Evolutionary conservation across 2,329 filamentous ascomycete species (phyloP), one percentile per base, ranked within the genome.

Genomic region (Trichoderma polysporum): DNA sequence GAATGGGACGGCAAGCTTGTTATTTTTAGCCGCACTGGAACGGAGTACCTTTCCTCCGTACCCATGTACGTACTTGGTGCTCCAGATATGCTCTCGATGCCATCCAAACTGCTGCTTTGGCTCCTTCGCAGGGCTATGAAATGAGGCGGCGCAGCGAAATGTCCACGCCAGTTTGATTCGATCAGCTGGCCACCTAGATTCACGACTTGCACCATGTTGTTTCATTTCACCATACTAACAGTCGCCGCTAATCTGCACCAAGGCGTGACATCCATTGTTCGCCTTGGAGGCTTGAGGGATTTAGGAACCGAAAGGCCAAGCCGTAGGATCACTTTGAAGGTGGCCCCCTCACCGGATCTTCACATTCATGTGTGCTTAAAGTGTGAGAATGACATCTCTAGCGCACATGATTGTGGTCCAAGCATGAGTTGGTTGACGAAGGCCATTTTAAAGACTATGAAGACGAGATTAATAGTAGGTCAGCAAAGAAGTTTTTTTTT

Each of bases 1-100:
- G 37, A 25, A 27, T 45, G 22, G 29, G 58, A 47, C n/a, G 27
- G 25, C 27, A 31, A 37, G 25, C 17, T 15, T 33, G 37, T 22
- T 39, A 2, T 8, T 39, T 62, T 50, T 52, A 62, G 59, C 31
- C 45, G 45, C 31, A 50, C 17, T 57, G 45, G 59, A 62, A 31
- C 47, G 59, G 59, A 62, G 59, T 33, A 39, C 45, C 59, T 62
- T 60, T 60, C 47, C 57, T 60, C 57, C 57, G 57, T 19, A 5
- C 27, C 37, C 37, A 45, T n/a, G 39, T 33, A 19, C 50, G 39
- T 2, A 45, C 39, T 45, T 19, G 5, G 29, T 35, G 12, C 39
- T 37, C 19, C 31, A 59, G 25, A 50, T 33, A 35, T 50, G 19
- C 22, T 50, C 15, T 27, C 31, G 27, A 37, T 35, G 10, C 29